Conservation (phyloP, 1,284 basidiomycete species). For the Microbotryomycetes sp. region DNA sequence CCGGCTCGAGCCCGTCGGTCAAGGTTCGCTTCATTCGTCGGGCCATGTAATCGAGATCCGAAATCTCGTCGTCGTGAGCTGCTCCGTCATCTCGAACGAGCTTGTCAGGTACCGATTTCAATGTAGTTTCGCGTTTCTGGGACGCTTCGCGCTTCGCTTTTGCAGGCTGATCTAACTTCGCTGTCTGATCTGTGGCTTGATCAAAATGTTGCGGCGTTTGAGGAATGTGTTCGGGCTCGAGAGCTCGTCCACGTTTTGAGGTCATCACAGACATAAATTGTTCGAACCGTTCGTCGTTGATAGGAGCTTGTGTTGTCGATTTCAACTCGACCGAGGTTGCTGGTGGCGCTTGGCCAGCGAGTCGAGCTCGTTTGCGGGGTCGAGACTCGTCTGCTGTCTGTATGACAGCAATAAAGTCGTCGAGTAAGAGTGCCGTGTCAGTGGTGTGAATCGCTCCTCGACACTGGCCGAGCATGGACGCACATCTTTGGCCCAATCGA, state of each 20-base stretch:
- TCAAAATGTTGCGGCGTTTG: no score
- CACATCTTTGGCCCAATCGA: constrained; percentile 64
- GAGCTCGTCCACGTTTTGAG: constrained; percentile 3
- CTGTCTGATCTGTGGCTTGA: not conserved
- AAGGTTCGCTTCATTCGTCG: constrained; percentile 43
- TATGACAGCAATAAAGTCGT: not conserved
- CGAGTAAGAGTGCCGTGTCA: not conserved
- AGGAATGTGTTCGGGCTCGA: no score
- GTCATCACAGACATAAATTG: constrained; percentile 30
- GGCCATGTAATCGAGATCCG: constrained; percentile 44
- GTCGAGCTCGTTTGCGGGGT: constrained; percentile 11
- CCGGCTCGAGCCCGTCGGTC: constrained; percentile 22
- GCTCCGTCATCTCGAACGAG: constrained; percentile 28
- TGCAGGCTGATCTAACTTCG: constrained; percentile 1
- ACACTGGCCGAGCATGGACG: constrained; percentile 42
- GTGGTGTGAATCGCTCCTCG: not conserved
- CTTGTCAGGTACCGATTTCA: no score
- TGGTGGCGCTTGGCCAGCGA: not conserved
- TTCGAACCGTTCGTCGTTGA: constrained; percentile 15
- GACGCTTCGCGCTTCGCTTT: not conserved
- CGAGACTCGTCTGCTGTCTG: constrained; percentile 15
- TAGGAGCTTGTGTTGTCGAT: not conserved
- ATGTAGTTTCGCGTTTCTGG: no score
- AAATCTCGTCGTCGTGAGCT: constrained; percentile 22
- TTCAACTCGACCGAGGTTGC: not conserved